These are phyloP conservation scores for Emergomyces pasteurianus DNA, from an alignment of 2,329 filamentous ascomycete species.

Conservation along the genomic window DNA sequence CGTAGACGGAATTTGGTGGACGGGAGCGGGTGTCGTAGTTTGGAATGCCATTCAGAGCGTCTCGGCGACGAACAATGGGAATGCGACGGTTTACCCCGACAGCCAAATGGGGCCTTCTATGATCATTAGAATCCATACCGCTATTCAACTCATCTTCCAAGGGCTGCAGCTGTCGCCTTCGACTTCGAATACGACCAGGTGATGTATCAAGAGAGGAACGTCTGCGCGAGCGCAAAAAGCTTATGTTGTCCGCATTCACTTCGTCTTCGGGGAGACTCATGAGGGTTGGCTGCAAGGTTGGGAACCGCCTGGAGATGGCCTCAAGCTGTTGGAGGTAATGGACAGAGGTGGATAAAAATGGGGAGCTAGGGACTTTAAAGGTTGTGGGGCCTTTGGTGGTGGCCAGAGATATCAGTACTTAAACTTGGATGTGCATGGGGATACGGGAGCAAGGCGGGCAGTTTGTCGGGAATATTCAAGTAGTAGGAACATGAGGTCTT, in stretches of 20 bases:
- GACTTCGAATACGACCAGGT: slow-evolving; percentile 19
- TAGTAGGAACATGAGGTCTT: background rate
- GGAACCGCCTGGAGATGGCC: slow-evolving; percentile 36
- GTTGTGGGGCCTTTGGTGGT: background rate
- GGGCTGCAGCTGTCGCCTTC: slow-evolving; percentile 19
- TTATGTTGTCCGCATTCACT: slow-evolving; percentile 38
- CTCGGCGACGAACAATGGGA: slow-evolving; percentile 27
- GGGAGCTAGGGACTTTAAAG: slow-evolving; percentile 1
- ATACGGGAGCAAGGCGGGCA: background rate
- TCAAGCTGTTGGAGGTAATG: slow-evolving; percentile 36
- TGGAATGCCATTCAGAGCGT: slow-evolving; percentile 34
- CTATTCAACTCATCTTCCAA: slow-evolving; percentile 20
- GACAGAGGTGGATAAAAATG: slow-evolving; percentile 15
- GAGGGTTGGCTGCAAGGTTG: slow-evolving; percentile 39
- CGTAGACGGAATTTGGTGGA: slow-evolving; percentile 44
- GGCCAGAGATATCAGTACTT: background rate
- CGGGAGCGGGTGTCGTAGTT: slow-evolving; percentile 45
- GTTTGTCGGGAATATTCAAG: background rate
- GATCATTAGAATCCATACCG: slow-evolving; percentile 25
- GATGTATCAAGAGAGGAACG: slow-evolving; percentile 19
- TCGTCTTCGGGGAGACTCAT: slow-evolving; percentile 35
- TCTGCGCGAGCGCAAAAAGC: slow-evolving; percentile 35
- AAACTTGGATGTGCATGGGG: background rate
- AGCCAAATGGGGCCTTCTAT: slow-evolving; percentile 17
- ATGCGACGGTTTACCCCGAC: slow-evolving; percentile 33